Evolutionary conservation across 768 basidiomycete genomes (phyloP), one percentile per base, ranked within the genome.

Genomic region (Tylopilus sp.): DNA sequence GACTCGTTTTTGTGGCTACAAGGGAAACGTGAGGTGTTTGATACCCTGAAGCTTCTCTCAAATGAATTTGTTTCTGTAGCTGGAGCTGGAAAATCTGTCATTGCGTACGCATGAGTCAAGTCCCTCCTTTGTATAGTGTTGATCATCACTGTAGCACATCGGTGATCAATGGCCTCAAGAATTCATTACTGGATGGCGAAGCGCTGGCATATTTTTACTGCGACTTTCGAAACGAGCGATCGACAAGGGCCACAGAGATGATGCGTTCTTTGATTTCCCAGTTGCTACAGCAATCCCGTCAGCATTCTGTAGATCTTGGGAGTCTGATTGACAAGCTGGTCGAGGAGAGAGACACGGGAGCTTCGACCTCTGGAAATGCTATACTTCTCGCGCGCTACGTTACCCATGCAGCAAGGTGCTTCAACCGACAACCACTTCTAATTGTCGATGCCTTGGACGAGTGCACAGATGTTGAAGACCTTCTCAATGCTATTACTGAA

Each of bases 391-490:
- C 48, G 22, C 30, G 38, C 25, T 42, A 52, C n/a, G 17, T 58
- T 36, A 44, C 46, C 13, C 46, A 36, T 9, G 43, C 28, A 1
- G 49, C 44, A 8, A 6, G 33, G 6, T 20, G 23, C 9, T 20
- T 51, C 17, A 9, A 2, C 30, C 30, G 6, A 21, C 48, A 22
- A 13, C 60, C 59, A 2, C 18, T 53, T 6, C 3, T 54, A 2
- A 36, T 62, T 5, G 18, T 62, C 3, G 61, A 62, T 3, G 60
- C 52, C 1, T 26, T 61, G 1, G 60, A 61, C 11, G 60, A 61
- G 30, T 61, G 60, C 30, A 21, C n/a, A 20, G 40, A 54, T 1
- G 0, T 57, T 0, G 39, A 47, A 6, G 26, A 21, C 0, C 36
- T 57, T 9, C 39, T 61, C 0, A 4, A 25, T 3, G 48, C 23